A percentile compares a stretch with the other conserved stretches of the same genome.
phyloP scores from a whole-genome alignment of 2,329 filamentous ascomycete genomes.

The Teratosphaeria destructans region DNA sequence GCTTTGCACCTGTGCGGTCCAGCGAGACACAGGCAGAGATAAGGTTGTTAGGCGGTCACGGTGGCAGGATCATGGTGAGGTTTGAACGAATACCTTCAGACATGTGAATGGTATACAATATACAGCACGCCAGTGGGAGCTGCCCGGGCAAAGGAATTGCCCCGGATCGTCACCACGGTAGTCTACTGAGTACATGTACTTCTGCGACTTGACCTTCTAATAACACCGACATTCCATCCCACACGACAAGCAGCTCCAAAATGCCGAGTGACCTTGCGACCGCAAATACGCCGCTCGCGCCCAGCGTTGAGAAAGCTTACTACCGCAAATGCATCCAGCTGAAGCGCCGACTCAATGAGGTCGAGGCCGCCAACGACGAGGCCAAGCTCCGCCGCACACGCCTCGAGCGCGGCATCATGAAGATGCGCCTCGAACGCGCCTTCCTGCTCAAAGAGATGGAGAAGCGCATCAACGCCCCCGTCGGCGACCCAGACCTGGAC shows the following conservation, averaged over 20 bases:
- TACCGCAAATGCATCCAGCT: conserved; percentile 93
- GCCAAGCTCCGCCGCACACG: conserved; percentile 68
- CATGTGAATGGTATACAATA: not conserved
- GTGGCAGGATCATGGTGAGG: not conserved
- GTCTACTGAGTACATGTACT: not conserved
- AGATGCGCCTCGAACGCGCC: conserved; percentile 78
- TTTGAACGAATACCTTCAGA: not conserved
- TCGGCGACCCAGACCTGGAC: not conserved
- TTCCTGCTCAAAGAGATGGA: conserved; percentile 40
- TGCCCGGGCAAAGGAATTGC: too few relatives aligned
- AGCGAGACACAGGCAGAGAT: too few relatives aligned
- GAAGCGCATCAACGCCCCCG: not conserved
- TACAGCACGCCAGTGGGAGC: not conserved
- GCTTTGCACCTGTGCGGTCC: too few relatives aligned
- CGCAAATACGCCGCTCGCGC: conserved; percentile 48
- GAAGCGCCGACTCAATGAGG: conserved; percentile 80
- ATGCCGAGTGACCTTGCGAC: conserved; percentile 7
- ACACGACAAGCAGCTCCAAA: not conserved
- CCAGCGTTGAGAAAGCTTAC: conserved; percentile 91
- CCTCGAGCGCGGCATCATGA: conserved; percentile 76
- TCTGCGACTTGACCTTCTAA: not conserved
- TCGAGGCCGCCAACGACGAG: conserved; percentile 83
- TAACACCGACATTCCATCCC: not conserved
- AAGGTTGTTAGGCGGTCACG: too few relatives aligned
- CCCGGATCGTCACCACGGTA: not conserved